Conservation (phyloP, 2,329 filamentous ascomycete genomes). For the Dothistroma septosporum region DNA sequence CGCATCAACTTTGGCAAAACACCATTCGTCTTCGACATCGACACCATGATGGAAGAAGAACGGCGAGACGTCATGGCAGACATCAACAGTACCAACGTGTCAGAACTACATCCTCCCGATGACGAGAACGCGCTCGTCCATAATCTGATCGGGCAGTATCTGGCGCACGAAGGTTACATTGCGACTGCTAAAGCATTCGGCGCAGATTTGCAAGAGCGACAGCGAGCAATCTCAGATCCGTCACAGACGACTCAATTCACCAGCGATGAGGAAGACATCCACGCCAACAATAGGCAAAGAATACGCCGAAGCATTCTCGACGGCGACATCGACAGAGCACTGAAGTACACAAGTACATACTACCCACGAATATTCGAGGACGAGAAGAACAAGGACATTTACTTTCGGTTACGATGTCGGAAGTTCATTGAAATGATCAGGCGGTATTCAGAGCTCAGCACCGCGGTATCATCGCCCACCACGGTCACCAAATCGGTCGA, state of each 20-base stretch:
- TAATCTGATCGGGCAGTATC: conserved; percentile 77
- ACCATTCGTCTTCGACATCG: conserved; percentile 87
- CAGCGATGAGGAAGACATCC: conserved; percentile 47
- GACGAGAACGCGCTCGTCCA: conserved; percentile 77
- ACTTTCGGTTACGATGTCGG: conserved; percentile 81
- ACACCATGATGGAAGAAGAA: conserved; percentile 71
- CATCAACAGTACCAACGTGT: conserved; percentile 58
- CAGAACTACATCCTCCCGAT: conserved; percentile 58
- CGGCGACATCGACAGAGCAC: conserved; percentile 83
- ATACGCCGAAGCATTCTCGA: conserved; percentile 84
- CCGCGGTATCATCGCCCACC: conserved; percentile 34
- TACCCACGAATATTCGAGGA: conserved; percentile 77
- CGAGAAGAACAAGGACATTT: conserved; percentile 66
- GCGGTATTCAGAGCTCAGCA: conserved; percentile 62
- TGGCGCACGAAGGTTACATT: conserved; percentile 92
- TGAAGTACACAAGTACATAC: conserved; percentile 72
- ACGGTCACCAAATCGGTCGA: conserved; percentile 27
- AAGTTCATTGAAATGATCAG: conserved; percentile 96
- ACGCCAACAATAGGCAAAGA: conserved; percentile 76
- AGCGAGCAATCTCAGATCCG: conserved; percentile 53
- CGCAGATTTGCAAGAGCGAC: conserved; percentile 68
- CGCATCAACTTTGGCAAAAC: conserved; percentile 61
- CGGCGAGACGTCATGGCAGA: conserved; percentile 55
- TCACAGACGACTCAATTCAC: conserved; percentile 44
- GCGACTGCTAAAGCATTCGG: conserved; percentile 83